phyloP scores from a whole-genome alignment of 2,329 filamentous ascomycete genomes.

The Hysterium pulicare region DNA sequence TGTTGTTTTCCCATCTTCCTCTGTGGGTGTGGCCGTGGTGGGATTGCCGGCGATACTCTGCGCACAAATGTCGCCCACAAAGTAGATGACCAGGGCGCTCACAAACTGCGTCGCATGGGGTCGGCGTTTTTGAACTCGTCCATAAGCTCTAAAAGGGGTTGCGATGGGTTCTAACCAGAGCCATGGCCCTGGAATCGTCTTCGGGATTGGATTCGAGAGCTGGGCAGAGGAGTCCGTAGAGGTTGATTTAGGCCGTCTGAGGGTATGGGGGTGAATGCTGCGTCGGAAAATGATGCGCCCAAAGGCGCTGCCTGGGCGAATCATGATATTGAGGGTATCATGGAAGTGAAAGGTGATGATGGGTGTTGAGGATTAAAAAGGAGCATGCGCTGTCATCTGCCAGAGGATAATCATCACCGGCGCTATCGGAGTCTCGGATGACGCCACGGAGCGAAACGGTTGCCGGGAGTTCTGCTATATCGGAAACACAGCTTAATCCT shows the following conservation, averaged over 20 bases:
- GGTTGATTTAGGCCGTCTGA: slow-evolving; percentile 6
- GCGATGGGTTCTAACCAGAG: slow-evolving; percentile 47
- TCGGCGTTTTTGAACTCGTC: slow-evolving; percentile 64
- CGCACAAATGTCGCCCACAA: slow-evolving; percentile 72
- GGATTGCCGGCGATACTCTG: slow-evolving; percentile 57
- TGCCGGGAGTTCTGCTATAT: too few species aligned
- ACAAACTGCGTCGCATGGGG: slow-evolving; percentile 78
- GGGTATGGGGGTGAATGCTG: not conserved
- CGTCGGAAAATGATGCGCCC: slow-evolving; percentile 11
- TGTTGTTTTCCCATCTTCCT: slow-evolving; percentile 1
- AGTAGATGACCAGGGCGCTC: slow-evolving; percentile 73
- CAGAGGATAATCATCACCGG: not conserved
- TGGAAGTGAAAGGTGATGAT: not conserved
- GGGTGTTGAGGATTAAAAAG: not conserved
- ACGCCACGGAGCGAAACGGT: too few species aligned
- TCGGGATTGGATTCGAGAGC: slow-evolving; percentile 10
- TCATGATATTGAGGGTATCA: not conserved
- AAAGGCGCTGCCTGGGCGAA: slow-evolving; percentile 2
- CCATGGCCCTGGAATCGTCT: slow-evolving; percentile 43
- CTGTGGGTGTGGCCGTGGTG: slow-evolving; percentile 16
- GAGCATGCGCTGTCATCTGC: not conserved
- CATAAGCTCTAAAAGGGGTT: slow-evolving; percentile 56
- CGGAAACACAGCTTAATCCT: too few species aligned
- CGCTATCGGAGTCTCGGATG: not conserved
- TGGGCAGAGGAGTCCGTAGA: not conserved